Evolutionary conservation across 2,329 filamentous ascomycete species (phyloP).

Genomic region (Beauveria rudraprayagi): DNA sequence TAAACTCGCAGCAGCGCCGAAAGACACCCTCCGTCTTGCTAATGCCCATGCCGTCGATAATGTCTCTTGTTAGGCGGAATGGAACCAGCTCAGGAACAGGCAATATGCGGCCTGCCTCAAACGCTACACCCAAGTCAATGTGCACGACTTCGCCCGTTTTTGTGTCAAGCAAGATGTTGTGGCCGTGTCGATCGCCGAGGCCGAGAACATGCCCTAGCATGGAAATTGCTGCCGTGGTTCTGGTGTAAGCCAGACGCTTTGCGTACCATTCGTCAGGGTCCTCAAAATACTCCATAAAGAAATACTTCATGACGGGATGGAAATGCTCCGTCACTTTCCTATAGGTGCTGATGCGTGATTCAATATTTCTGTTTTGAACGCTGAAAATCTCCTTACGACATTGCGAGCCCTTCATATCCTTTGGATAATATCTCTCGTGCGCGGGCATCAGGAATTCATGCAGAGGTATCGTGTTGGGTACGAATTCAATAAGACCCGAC

Average conservation of each 20-base stretch:
- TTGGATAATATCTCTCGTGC: conserved; percentile 78
- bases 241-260: conserved; percentile 80
- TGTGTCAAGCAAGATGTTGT: conserved; percentile 91
- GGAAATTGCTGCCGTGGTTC: conserved; percentile 88
- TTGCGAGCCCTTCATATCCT: conserved; percentile 65
- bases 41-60: conserved; percentile 95
- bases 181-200: conserved; percentile 86
- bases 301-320: conserved; percentile 89
- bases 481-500: conserved; percentile 94
- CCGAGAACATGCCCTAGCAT: conserved; percentile 92
- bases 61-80: conserved; percentile 86
- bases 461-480: conserved; percentile 83
- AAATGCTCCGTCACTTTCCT: conserved; percentile 73
- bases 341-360: conserved; percentile 66
- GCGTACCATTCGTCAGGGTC: conserved; percentile 96
- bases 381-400: conserved; percentile 74
- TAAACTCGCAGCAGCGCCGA: conserved; percentile 96
- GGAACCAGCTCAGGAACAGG: conserved; percentile 93
- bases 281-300: conserved; percentile 90
- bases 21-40: conserved; percentile 95
- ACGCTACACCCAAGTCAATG: conserved; percentile 93
- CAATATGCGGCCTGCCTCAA: conserved; percentile 91
- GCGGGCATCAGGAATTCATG: conserved; percentile 89
- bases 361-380: conserved; percentile 61
- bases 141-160: conserved; percentile 90